Conservation (phyloP, 2,329 filamentous ascomycete species). For the Celoporthe dispersa region DNA sequence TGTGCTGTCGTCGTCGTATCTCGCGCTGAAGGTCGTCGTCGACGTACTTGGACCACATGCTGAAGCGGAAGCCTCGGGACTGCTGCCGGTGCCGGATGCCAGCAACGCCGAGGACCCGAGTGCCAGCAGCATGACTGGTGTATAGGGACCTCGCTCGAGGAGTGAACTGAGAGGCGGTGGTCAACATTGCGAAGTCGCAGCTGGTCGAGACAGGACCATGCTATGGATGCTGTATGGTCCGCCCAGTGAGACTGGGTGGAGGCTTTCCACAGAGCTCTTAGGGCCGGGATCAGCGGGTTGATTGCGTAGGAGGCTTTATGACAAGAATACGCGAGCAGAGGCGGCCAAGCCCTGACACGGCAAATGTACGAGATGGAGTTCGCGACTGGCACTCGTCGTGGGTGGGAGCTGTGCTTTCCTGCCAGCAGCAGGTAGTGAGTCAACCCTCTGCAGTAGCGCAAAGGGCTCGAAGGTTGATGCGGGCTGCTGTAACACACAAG, state of each 20-base stretch:
- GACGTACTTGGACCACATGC: slow-evolving; percentile 49
- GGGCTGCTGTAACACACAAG: not conserved
- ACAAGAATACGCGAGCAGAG: not conserved
- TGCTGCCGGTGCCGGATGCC: slow-evolving; percentile 42
- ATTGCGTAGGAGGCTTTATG: not conserved
- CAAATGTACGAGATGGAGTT: not conserved
- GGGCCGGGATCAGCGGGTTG: not conserved
- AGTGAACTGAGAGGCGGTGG: slow-evolving; percentile 37
- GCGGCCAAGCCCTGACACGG: not conserved
- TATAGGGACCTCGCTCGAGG: slow-evolving; percentile 37
- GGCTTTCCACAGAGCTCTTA: not conserved
- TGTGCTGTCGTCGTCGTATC: slow-evolving; percentile 48
- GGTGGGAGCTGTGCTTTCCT: not conserved
- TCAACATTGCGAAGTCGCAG: slow-evolving; percentile 39
- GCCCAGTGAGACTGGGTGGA: not conserved
- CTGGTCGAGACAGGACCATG: slow-evolving; percentile 11
- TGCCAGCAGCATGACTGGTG: slow-evolving; percentile 28
- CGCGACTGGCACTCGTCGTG: not conserved
- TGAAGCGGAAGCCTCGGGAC: slow-evolving; percentile 53
- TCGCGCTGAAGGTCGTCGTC: slow-evolving; percentile 49
- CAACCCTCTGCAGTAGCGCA: not conserved
- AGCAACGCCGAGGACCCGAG: slow-evolving; percentile 31
- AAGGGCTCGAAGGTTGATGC: not conserved
- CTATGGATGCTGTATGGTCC: not conserved
- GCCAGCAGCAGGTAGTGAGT: not conserved